A percentile compares a stretch with the other conserved stretches of the same genome.
Evolutionary conservation across 2,329 filamentous ascomycete genomes (phyloP).

Genomic region (Penicillium sp.): DNA sequence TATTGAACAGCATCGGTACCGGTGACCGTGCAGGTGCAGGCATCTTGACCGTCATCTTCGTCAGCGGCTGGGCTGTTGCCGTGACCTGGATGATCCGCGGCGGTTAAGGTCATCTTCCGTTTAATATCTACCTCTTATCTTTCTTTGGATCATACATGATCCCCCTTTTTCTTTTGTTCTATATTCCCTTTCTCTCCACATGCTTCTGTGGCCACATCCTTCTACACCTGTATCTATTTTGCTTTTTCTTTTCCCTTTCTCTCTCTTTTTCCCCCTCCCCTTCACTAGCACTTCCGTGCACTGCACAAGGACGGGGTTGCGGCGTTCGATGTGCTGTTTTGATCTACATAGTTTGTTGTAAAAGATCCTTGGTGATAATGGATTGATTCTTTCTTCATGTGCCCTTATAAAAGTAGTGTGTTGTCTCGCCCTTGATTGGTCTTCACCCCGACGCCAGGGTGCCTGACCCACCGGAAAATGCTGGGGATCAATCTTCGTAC

Average conservation of each 20-base stretch:
- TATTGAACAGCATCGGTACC: constrained; percentile 23
- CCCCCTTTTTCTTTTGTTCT: constrained; percentile 8
- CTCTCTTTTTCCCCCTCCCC: neutral
- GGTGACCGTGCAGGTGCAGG: constrained; percentile 33
- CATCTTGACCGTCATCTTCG: constrained; percentile 28
- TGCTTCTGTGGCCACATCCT: constrained; percentile 1
- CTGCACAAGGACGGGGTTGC: constrained; percentile 5
- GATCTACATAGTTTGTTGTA: neutral
- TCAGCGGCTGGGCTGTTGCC: constrained; percentile 21
- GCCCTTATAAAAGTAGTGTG: neutral
- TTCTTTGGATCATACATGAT: constrained; percentile 8
- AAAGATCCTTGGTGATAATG: neutral
- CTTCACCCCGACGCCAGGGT: neutral
- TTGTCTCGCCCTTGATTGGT: constrained; percentile 3
- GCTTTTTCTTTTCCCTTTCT: neutral
- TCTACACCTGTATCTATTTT: constrained; percentile 11
- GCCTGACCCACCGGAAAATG: neutral
- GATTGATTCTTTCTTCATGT: neutral
- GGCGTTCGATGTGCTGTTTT: constrained; percentile 4
- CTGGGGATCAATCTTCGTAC: neutral
- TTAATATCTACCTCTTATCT: neutral
- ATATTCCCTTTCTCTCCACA: constrained; percentile 9
- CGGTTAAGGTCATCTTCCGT: constrained; percentile 8
- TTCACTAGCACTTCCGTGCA: constrained; percentile 4
- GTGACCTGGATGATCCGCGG: constrained; percentile 28